Evolutionary conservation across 106 monocot genomes (phyloP), one percentile per base, ranked within the genome.

Genomic region (Acorus calamus): DNA sequence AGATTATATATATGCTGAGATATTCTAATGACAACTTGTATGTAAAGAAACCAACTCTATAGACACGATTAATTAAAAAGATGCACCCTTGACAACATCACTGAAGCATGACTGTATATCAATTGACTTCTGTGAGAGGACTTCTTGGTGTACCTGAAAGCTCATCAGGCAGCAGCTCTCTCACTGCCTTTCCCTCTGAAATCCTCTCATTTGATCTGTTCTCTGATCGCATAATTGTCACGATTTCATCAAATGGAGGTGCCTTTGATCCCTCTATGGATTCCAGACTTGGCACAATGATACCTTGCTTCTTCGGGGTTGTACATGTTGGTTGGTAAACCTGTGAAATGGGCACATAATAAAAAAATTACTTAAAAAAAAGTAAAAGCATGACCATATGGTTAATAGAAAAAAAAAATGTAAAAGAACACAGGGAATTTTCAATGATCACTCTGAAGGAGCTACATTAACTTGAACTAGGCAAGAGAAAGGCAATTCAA

Each of bases 221-320:
- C 5, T 72, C 71, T 49, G 60, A 61, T 50, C 56, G 57, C 46
- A 67, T 55, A 10, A 69, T 51, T 51, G 46, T 60, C 3, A 60
- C 62, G 9, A 72, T 59, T 13, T 65, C 65, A 50, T 44, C 49
- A 13, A 73, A 3, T 6, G 64, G 42, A 49, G 60, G 55, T 46
- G 76, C 44, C 47, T 61, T 59, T 41, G 78, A 51, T 72, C 58
- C 71, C 62, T 83, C 83, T 47, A 78, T 75, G 49, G 64, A 78
- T 56, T 59, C 58, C 45, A 78, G 72, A 57, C 75, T 78, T 11
- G 71, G 71, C 4, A 83, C 49, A 9, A 42, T 43, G 14, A 74
- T 56, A 4, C 49, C 48, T 13, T 44, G 53, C 64, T 72, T 78
- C 64, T 44, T 63, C 2, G 63, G 71, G 42, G 65, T 65, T 44